Evolutionary conservation across 768 basidiomycete genomes (phyloP), one percentile per base, ranked within the genome.

Genomic region (Xerocomus brunneocitrinus): DNA sequence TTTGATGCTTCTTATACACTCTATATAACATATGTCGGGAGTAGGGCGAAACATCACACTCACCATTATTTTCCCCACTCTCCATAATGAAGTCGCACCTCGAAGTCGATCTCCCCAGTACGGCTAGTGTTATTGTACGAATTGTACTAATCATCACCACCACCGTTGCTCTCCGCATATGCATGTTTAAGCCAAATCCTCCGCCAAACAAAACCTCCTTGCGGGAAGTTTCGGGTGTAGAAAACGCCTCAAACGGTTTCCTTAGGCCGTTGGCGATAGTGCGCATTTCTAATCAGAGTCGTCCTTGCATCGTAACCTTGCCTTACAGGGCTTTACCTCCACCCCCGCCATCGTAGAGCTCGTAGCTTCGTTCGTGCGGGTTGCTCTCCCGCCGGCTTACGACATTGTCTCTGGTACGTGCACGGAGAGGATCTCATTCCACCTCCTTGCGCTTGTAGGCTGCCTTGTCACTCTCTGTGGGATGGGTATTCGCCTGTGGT

Each of bases 401-500:
- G 38, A 51, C 41, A 13, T 53, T 10, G 32, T 44, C 22, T 44
- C 47, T 1, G 47, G 24, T 7, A 51, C 55, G 2, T 59, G 58
- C 24, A 42, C 49, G 0, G 55, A 53, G 22, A 52, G 46, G 16
- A 50, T 59, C 9, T 49, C 58, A 5, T 50, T 56, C 24, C 9
- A 35, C 28, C 22, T 3, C 3, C 27, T 56, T 10, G 58, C 38
- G 7, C 51, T 53, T 6, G 24, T 47, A 2, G 47, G 27, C 4
- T 50, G 48, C 13, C 16, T 64, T 3, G 27, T 67, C 8, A 56
- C 60, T 6, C 28, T 67, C 16, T 44, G 51, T n/a, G 73, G 72
- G 6, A 58, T 57, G n/a, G 45, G 42, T 9, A 51, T 77, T 24
- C 70, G 74, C 3, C 41, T 65, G 16, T 58, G 58, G 52, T 76